These are phyloP conservation scores for Auriscalpium microsporum DNA, from an alignment of 768 basidiomycete species.

Conservation along the genomic window DNA sequence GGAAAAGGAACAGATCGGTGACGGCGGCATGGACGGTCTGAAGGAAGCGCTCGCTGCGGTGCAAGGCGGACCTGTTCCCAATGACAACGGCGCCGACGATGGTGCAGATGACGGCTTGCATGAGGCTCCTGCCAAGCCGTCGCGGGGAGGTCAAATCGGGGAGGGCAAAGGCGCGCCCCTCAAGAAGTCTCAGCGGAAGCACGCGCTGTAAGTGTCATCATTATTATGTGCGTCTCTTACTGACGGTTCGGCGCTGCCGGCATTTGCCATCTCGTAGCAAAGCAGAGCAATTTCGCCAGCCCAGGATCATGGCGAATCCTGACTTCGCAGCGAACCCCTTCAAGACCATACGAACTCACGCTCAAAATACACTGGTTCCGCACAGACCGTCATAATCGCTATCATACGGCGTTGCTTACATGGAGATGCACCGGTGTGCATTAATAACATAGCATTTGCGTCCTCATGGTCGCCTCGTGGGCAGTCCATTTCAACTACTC, in stretches of 20 bases:
- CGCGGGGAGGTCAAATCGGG: slow-evolving; percentile 51
- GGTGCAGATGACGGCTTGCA: slow-evolving; percentile 7
- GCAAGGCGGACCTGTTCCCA: slow-evolving; percentile 7
- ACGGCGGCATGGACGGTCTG: slow-evolving; percentile 25
- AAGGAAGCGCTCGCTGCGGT: slow-evolving; percentile 48
- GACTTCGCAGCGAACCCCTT: slow-evolving; percentile 66
- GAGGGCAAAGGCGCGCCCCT: slow-evolving; percentile 53
- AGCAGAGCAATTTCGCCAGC: slow-evolving; percentile 59
- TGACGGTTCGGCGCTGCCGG: background rate
- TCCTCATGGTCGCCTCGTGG: no score
- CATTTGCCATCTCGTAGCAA: slow-evolving; percentile 35
- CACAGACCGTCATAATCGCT: slow-evolving; percentile 21
- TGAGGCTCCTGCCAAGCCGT: slow-evolving; percentile 7
- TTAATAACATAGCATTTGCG: no score
- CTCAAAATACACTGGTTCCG: slow-evolving; percentile 65
- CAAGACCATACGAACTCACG: slow-evolving; percentile 70
- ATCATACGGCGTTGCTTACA: no score
- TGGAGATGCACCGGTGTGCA: no score
- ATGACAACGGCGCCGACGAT: slow-evolving; percentile 12
- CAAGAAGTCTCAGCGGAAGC: slow-evolving; percentile 56
- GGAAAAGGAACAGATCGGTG: slow-evolving; percentile 35
- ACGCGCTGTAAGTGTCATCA: slow-evolving; percentile 45
- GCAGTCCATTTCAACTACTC: no score
- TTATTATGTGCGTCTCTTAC: background rate
- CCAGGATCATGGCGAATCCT: slow-evolving; percentile 57